Percentiles rank a stretch among this genome's conserved stretches.
phyloP scores from a whole-genome alignment of 139 green algal species.

The Eudorina sp. region DNA sequence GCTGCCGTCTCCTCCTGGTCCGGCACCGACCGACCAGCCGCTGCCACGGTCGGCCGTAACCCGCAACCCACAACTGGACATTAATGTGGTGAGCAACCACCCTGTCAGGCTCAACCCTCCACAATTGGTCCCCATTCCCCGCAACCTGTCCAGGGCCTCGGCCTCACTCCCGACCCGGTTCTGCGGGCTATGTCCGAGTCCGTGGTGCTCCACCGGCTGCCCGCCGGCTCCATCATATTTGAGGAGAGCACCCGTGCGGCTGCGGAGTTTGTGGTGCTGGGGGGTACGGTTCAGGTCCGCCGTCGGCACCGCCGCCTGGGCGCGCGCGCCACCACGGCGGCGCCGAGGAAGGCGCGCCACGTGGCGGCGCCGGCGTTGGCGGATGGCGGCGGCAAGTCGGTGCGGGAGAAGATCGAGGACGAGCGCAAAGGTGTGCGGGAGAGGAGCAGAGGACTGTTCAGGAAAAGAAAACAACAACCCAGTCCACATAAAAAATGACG shows the following conservation, averaged over 20 bases:
- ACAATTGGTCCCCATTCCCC: no score
- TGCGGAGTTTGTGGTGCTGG: constrained; percentile 17
- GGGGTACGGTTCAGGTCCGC: constrained; percentile 2
- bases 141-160: background rate
- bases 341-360: background rate
- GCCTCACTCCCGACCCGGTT: background rate
- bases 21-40: no score
- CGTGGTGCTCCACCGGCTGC: background rate
- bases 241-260: constrained; percentile 25
- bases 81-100: no score
- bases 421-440: constrained; percentile 29
- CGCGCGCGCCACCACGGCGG: background rate
- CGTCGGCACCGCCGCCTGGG: background rate
- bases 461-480: no score
- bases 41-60: no score
- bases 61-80: no score
- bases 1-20: no score
- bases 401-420: constrained; percentile 42
- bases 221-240: constrained; percentile 28
- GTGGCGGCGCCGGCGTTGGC: background rate
- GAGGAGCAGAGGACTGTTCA: no score
- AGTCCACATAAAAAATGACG: no score
- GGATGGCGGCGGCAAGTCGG: background rate
- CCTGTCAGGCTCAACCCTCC: no score
- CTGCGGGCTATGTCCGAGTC: constrained; percentile 27